Conservation (phyloP, 768 basidiomycete genomes). For the Lactarius hatsudake region DNA sequence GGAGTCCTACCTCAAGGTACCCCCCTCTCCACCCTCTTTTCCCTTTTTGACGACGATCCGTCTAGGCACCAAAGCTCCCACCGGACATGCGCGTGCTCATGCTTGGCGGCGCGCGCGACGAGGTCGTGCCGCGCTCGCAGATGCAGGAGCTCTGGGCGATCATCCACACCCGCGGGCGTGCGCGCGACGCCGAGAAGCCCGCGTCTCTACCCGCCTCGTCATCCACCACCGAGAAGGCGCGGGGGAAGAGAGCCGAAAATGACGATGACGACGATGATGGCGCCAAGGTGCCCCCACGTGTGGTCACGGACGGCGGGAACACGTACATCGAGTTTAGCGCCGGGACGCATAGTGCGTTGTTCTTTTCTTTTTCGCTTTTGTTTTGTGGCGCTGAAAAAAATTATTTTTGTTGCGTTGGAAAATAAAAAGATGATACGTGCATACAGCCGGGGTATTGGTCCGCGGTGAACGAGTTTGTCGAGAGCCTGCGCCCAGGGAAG, state of each 20-base stretch:
- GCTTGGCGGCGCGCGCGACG: conserved; percentile 70
- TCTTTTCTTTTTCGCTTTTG: not conserved
- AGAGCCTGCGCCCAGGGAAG: conserved; percentile 1
- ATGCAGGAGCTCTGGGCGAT: conserved; percentile 75
- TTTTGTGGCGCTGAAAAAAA: not conserved
- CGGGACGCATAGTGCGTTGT: conserved; percentile 33
- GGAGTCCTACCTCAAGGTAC: conserved; percentile 65
- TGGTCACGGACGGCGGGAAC: conserved; percentile 25
- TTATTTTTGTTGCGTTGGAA: not conserved
- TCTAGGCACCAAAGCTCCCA: conserved; percentile 48
- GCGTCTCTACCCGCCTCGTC: too few species aligned
- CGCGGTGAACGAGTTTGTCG: conserved; percentile 31
- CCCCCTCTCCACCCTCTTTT: conserved; percentile 36
- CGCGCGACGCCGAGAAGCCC: conserved; percentile 4
- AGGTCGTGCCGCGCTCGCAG: conserved; percentile 71
- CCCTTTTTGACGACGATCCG: conserved; percentile 36
- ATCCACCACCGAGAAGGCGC: not conserved
- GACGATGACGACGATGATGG: conserved; percentile 6
- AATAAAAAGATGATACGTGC: conserved; percentile 35
- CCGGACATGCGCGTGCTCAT: conserved; percentile 71
- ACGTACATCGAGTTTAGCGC: conserved; percentile 31
- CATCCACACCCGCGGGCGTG: conserved; percentile 34
- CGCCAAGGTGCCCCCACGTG: conserved; percentile 11
- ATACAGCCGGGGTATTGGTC: conserved; percentile 35
- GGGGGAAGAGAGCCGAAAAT: conserved; percentile 9